A percentile compares a stretch with the other conserved stretches of the same genome.
Conservation (phyloP, 78 protist genomes). For the Dictyostelium citrinum region DNA sequence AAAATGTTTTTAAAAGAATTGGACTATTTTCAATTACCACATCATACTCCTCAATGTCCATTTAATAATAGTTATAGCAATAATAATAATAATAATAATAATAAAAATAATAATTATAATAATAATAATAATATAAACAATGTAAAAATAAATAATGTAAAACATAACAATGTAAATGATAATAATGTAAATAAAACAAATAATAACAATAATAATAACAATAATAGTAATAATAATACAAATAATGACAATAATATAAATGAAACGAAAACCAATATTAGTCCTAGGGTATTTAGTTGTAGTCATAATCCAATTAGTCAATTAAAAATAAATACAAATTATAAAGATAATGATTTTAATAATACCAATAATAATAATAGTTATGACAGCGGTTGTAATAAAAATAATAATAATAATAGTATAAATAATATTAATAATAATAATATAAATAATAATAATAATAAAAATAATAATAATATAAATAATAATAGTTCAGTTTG, state of each 20-base stretch:
- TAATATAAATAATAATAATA: background rate
- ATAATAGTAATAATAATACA: background rate
- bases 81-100: background rate
- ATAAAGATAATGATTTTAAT: background rate
- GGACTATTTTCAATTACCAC: constrained; percentile 58
- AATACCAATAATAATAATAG: too few relatives aligned
- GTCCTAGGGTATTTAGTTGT: background rate
- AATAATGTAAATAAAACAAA: background rate
- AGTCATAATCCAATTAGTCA: background rate
- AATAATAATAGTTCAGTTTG: background rate
- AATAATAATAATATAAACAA: background rate
- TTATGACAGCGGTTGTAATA: background rate
- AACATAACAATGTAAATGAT: background rate
- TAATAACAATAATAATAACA: background rate
- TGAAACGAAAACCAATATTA: background rate
- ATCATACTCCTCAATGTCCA: background rate
- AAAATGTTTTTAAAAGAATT: constrained; percentile 21
- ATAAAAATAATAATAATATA: background rate
- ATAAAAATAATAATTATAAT: background rate
- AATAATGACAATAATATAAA: too few relatives aligned
- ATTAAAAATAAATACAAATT: background rate
- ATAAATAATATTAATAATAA: background rate
- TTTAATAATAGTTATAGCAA: background rate
- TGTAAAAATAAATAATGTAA: background rate
- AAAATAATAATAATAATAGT: background rate